Base-by-base conservation (phyloP, 2,329 filamentous ascomycete species). In the Fusarium sp. region DNA sequence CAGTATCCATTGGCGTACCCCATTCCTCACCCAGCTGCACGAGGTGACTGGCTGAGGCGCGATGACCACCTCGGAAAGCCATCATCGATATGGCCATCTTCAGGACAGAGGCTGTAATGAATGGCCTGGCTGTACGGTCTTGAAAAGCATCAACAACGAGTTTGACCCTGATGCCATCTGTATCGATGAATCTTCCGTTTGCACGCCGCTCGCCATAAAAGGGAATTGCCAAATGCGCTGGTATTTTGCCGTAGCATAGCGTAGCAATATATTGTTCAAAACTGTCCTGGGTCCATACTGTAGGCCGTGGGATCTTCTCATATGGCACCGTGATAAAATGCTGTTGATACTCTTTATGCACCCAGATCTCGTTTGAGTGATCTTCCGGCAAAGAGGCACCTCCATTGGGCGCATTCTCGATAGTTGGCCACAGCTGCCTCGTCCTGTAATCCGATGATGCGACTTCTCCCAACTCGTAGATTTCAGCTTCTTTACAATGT, bases 41-140 rank as follows among this genome's bases (percentile, higher is more conserved):
- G 7, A 87, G 77, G 4, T 61, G 69, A 30, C 78, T 75, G 9
- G 79, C 80, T 10, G 64, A 67, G 8, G 79, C 77, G 41, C 76
- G 74, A 60, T 82, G 77, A 12, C 80, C 80, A 24, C 78, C 80
- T 32, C 72, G 75, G 27, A 74, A 75, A 6, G 75, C 74, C 65
- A 85, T 81, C 71, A 81, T 85, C 1, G 75, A 76, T 41, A 87
- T 76, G 7, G 84, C 84, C 69, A 80, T 75, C 67, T 84, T 85
- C 53, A 86, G 76, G 3, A 82, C 77, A 0, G 79, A 65, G 8
- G 76, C 75, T 1, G 84, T 83, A 18, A 85, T 76, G 47, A 75
- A 79, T 3, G 72, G 48, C 18, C 71, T 73, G 0, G 81, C 75
- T 2, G 73, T 67, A 1, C 78, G 73, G 30, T 84, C 79, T 14